Evolutionary conservation across 2,329 filamentous ascomycete genomes (phyloP), one percentile per base, ranked within the genome.

Genomic region (Emergomyces africanus): DNA sequence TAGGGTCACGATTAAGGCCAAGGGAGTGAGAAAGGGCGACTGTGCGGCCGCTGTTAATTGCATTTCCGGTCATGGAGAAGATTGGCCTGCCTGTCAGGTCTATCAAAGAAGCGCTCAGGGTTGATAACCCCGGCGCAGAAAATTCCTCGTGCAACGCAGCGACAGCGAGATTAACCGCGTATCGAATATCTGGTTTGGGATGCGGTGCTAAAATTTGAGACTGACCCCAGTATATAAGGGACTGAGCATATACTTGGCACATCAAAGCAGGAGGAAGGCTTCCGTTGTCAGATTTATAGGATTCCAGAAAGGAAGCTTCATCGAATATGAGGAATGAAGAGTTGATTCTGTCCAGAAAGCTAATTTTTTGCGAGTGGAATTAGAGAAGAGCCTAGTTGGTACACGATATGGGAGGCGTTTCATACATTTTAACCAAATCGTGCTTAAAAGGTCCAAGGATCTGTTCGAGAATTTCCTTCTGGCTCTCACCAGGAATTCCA

Each of bases 271-370:
- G 80, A 0, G 82, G 82, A 57, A 81, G 77, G 10, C 76, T 73
- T 10, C 78, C 69, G 20, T 75, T 67, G 5, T 74, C 73, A 5
- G 71, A 77, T 37, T 67, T 71, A 59, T 79, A 80, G 25, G 78
- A 77, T 12, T 74, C 73, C 60, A 78, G 74, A 59, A 85, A 82
- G 0, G 77, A 75, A 2, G 74, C 68, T 49, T 82, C 79, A 60
- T 86, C 81, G 8, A 85, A 74, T 1, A 86, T 71, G 0, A 83
- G 83, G 61, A 85, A 81, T n/a, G 81, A 82, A n/a, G 73, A 72
- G 66, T 85, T 82, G 44, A 81, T 77, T 58, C 79, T 76, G 37
- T 76, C 72, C 59, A 83, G 78, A 65, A 83, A 83, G 37, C 79
- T 81, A 66, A 72, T 28, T 44, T 30, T n/a, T n/a, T 54, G n/a